Conservation (phyloP, 1,284 basidiomycete genomes). For the Ceraceosorus guamensis region DNA sequence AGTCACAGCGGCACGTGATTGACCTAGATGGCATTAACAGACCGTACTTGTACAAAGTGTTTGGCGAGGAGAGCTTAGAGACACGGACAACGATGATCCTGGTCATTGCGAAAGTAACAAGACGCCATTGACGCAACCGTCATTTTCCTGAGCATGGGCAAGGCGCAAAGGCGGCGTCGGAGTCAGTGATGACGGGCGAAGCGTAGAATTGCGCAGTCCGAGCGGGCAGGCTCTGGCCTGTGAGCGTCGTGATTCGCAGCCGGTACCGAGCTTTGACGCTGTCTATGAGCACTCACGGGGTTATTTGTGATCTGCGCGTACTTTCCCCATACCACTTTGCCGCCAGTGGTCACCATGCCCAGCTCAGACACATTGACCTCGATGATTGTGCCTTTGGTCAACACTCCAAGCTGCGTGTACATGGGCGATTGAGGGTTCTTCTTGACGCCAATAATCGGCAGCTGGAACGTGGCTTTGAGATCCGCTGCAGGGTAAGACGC, state of each 20-base stretch:
- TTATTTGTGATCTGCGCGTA: slow-evolving; percentile 77
- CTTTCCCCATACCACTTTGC: slow-evolving; percentile 73
- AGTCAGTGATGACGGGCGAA: too few relatives aligned
- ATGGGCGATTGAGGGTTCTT: slow-evolving; percentile 99
- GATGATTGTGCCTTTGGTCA: slow-evolving; percentile 97
- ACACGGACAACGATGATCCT: too few relatives aligned
- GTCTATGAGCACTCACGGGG: slow-evolving; percentile 15
- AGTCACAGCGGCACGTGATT: too few relatives aligned
- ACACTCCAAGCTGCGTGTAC: slow-evolving; percentile 78
- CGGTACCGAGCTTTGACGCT: background rate
- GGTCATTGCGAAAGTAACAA: too few relatives aligned
- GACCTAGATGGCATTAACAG: too few relatives aligned
- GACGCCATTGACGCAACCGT: slow-evolving; percentile 11
- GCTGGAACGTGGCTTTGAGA: slow-evolving; percentile 95
- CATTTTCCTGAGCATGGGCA: slow-evolving; percentile 6
- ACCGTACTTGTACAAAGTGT: too few relatives aligned
- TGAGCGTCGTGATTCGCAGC: background rate
- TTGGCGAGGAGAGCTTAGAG: too few relatives aligned
- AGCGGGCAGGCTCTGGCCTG: background rate
- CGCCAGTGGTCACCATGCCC: slow-evolving; percentile 97
- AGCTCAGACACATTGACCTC: slow-evolving; percentile 72
- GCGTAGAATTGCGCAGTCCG: background rate
- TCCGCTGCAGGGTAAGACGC: slow-evolving; percentile 60
- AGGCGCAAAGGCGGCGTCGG: background rate
- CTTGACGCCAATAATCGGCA: slow-evolving; percentile 96